Base-by-base conservation (phyloP, 345 rosid genomes). In the Citrus mangshanensis region DNA sequence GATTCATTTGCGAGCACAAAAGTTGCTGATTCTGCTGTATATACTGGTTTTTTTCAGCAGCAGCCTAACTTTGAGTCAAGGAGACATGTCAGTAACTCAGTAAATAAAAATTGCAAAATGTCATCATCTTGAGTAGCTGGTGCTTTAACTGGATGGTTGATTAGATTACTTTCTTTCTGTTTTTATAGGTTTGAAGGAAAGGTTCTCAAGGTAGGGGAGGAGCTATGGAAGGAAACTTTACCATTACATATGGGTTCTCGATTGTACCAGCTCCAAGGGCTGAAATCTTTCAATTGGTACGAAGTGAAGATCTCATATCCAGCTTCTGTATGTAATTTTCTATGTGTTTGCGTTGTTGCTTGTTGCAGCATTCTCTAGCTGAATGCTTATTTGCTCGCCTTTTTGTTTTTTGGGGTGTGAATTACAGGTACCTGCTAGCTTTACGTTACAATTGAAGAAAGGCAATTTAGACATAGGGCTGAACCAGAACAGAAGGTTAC, bases 251-350 rank as follows among this genome's bases (percentile, higher is more conserved):
- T 76, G 78, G 95, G 97, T 82, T 89, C 91, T 79, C 84, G 89
- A 49, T 74, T 86, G 60, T 96, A 93, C 69, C 74, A 78, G 35
- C 80, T 96, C 78, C 81, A 88, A 70, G 93, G 93, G 70, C 86
- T 96, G 35, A 96, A 90, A 81, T 82, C 98, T 19, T 49, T 78
- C 80, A 80, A 90, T 82, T 89, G 93, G 97, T 94, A 94, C 64
- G 97, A 93, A 96, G 97, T 94, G 91, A 94, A 96, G 99, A 96
- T 94, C 84, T 94, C 97, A 18, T 93, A 91, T 79, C 99, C 99
- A 72, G 97, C 97, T 86, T 94, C 97, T 86, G 98, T 96, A 94
- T 85, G 97, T 92, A 80, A 64, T 69, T 67, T 59, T 69, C 2
- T 16, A 42, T 75, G 63, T 55, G n/a, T 80, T 70, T 64, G 69